Evolutionary conservation across 2,329 filamentous ascomycete genomes (phyloP), one percentile per base, ranked within the genome.

Genomic region (Aspergillus sp.): DNA sequence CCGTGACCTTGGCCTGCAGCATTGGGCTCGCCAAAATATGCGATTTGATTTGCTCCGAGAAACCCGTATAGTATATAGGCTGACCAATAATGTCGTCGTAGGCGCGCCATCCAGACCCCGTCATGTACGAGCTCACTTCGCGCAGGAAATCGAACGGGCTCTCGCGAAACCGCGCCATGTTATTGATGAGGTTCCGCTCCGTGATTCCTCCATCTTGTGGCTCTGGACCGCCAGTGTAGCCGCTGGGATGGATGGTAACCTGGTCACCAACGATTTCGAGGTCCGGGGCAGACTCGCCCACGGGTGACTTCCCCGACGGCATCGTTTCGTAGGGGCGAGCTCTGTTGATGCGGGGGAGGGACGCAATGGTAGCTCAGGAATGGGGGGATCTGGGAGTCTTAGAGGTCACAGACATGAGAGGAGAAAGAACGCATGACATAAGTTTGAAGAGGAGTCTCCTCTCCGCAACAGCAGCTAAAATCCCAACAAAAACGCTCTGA

Each of bases 71-170:
- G 79, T 93, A 98, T 62, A 97, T 88, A 9, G 92, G 91, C 73
- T 96, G 93, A 21, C 95, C 95, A 66, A 98, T 88, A 62, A 93
- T 84, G 61, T 89, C 81, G 70, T 98, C 91, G 78, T 99, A 99
- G 59, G 90, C 91, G 60, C 95, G 90, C 95, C 95, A 99, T 72
- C 93, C 93, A 51, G 90, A 89, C 55, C 95, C 95, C 12, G 91
- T 93, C 62, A 58, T 90, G 76, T 98, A 93, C 35, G 96, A 82
- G 47, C 90, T 95, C 35, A 99, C 89, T 79, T 99, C 95, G 65
- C 92, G 91, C 31, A 98, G 85, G 73, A 98, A 98, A 63, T 92
- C 83, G 62, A 89, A 78, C 1, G 87, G 87, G 55, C 84, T 82
- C 56, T 89, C 78, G 57, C 93, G 87, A 74, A 98, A 97, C 46